Conservation (phyloP, 2,329 filamentous ascomycete species). For the Harringtonia aguacate region DNA sequence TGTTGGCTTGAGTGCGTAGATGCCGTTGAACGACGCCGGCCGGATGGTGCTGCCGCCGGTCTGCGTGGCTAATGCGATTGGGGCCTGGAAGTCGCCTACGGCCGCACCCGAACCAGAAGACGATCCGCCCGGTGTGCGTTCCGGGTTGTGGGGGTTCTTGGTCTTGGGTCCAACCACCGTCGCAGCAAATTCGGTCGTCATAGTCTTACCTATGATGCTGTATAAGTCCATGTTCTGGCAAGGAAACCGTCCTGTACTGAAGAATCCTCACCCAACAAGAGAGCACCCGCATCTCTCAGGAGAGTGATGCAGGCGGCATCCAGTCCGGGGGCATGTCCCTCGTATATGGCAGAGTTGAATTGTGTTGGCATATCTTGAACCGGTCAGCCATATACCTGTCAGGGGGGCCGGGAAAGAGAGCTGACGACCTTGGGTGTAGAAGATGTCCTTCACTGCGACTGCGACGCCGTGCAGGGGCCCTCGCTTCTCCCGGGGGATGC, state of each 20-base stretch:
- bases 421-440: constrained; percentile 43
- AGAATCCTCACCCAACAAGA: too few relatives aligned
- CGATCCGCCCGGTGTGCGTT: constrained; percentile 53
- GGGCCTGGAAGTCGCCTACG: constrained; percentile 53
- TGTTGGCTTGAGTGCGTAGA: constrained; percentile 56
- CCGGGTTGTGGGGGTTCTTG: constrained; percentile 42
- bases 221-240: too few relatives aligned
- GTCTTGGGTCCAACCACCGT: constrained; percentile 42
- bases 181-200: constrained; percentile 55
- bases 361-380: constrained; percentile 43
- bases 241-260: too few relatives aligned
- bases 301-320: constrained; percentile 42
- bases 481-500: constrained; percentile 32
- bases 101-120: constrained; percentile 57
- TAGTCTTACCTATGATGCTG: constrained; percentile 47
- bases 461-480: constrained; percentile 47
- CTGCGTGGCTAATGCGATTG: constrained; percentile 52
- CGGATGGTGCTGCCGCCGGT: constrained; percentile 55
- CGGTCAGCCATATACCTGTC: not conserved
- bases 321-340: constrained; percentile 26
- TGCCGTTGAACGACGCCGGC: constrained; percentile 53
- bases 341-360: constrained; percentile 44
- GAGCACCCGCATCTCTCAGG: constrained; percentile 42
- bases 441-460: constrained; percentile 50
- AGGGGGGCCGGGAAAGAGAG: too few relatives aligned